Evolutionary conservation across 768 basidiomycete species (phyloP).

Genomic region (Boletus rubropictus): DNA sequence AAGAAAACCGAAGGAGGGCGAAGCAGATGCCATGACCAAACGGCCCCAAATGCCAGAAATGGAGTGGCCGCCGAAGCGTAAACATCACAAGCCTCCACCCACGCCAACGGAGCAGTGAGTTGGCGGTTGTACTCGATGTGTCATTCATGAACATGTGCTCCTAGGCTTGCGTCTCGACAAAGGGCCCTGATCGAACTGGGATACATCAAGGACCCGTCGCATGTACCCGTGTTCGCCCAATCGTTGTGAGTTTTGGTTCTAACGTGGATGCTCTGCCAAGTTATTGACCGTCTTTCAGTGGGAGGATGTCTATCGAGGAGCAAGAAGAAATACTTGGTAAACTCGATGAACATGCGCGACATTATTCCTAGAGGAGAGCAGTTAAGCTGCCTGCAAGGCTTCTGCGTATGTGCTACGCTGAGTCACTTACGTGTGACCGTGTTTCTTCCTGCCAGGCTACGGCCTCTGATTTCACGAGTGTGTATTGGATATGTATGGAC

Average conservation of each 20-base stretch:
- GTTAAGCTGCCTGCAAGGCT: no score
- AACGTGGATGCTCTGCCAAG: not conserved
- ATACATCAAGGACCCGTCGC: constrained; percentile 46
- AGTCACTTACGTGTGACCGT: no score
- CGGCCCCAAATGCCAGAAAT: constrained; percentile 33
- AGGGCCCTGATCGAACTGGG: constrained; percentile 59
- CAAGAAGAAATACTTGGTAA: constrained; percentile 38
- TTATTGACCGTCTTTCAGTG: constrained; percentile 26
- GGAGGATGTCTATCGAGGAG: constrained; percentile 37
- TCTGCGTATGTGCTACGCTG: not conserved
- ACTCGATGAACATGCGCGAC: constrained; percentile 34
- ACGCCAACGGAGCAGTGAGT: constrained; percentile 50
- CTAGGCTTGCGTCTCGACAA: constrained; percentile 50
- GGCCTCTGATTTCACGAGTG: no score
- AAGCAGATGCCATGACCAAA: constrained; percentile 3
- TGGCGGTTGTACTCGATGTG: not conserved
- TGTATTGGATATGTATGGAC: no score
- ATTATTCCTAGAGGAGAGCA: not conserved
- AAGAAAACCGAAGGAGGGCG: constrained; percentile 19
- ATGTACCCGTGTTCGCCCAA: constrained; percentile 54
- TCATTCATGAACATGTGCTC: not conserved
- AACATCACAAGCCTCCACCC: constrained; percentile 45
- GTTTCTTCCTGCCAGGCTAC: no score
- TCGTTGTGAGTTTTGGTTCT: constrained; percentile 48
- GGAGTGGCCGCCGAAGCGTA: constrained; percentile 62